phyloP scores from a whole-genome alignment of 2,329 filamentous ascomycete species.

The Pyrenophora teres region DNA sequence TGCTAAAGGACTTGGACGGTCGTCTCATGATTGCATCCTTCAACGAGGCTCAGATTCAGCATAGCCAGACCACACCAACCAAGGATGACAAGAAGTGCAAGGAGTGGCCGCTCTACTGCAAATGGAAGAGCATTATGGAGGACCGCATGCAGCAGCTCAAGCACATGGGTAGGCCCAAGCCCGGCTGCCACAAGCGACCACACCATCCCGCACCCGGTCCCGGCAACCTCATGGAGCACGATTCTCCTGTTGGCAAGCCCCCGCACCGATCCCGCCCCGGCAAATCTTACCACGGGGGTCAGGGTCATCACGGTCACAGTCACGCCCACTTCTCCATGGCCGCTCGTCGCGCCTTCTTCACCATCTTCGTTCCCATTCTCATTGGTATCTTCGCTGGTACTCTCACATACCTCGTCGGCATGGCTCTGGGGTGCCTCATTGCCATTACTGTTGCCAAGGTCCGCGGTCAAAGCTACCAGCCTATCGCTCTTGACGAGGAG shows the following conservation, averaged over 20 bases:
- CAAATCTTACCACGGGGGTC: conserved; percentile 27
- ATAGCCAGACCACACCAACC: conserved; percentile 22
- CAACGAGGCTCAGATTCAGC: conserved; percentile 28
- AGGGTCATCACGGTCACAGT: conserved; percentile 6
- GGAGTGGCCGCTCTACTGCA: conserved; percentile 48
- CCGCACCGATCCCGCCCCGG: conserved; percentile 42
- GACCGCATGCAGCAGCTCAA: conserved; percentile 45
- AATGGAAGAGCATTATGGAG: conserved; percentile 48
- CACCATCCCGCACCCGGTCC: conserved; percentile 15
- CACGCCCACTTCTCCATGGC: conserved; percentile 39
- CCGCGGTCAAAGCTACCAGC: conserved; percentile 51
- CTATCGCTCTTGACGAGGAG: conserved; percentile 41
- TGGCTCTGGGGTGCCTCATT: conserved; percentile 67
- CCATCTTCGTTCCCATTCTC: conserved; percentile 69
- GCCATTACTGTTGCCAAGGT: conserved; percentile 64
- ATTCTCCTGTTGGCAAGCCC: conserved; percentile 37
- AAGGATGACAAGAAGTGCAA: conserved; percentile 38
- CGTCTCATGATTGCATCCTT: conserved; percentile 48
- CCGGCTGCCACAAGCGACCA: conserved; percentile 42
- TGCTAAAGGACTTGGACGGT: conserved; percentile 45
- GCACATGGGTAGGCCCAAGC: conserved; percentile 38
- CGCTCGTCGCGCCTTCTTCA: conserved; percentile 59
- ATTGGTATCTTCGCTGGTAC: conserved; percentile 72
- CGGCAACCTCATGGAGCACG: conserved; percentile 40
- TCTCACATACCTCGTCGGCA: conserved; percentile 68